phyloP scores from a whole-genome alignment of 805 yeast genomes.

The Komagataella kurtzmanii region DNA sequence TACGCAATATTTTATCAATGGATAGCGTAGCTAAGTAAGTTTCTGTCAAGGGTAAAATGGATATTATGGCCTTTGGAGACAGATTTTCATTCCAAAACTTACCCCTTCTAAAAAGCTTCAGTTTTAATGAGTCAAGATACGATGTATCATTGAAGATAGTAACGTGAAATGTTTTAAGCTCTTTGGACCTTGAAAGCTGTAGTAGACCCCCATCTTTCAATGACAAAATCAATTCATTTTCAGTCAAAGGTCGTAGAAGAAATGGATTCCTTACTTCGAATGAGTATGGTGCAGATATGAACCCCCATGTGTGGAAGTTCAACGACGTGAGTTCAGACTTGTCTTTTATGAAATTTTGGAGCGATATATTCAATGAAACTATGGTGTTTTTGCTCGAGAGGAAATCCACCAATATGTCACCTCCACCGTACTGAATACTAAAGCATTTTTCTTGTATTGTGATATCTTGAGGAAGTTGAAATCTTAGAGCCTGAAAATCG shows the following conservation, averaged over 20 bases:
- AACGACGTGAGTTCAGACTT: conserved; percentile 3
- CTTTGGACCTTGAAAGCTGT: conserved; percentile 25
- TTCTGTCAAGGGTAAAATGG: background rate
- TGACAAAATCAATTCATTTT: conserved; percentile 35
- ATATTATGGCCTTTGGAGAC: conserved; percentile 9
- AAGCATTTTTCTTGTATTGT: conserved; percentile 21
- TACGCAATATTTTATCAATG: conserved; percentile 35
- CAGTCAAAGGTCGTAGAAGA: conserved; percentile 31
- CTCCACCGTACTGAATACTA: conserved; percentile 15
- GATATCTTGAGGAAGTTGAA: conserved; percentile 22
- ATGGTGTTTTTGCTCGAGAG: conserved; percentile 38
- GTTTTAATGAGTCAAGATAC: conserved; percentile 21
- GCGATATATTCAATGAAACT: conserved; percentile 31
- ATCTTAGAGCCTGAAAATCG: conserved; percentile 21
- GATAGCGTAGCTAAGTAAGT: conserved; percentile 32
- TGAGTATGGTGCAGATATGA: conserved; percentile 53
- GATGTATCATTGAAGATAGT: conserved; percentile 39
- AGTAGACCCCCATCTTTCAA: conserved; percentile 71
- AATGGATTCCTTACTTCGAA: conserved; percentile 47
- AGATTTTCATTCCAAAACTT: conserved; percentile 6
- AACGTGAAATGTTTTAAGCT: conserved; percentile 9
- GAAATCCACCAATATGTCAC: conserved; percentile 30
- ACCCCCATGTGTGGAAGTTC: conserved; percentile 45
- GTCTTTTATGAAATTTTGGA: conserved; percentile 25
- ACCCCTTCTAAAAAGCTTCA: conserved; percentile 10